Evolutionary conservation across 2,329 filamentous ascomycete genomes (phyloP).

Genomic region (Diaporthe aspalathi): DNA sequence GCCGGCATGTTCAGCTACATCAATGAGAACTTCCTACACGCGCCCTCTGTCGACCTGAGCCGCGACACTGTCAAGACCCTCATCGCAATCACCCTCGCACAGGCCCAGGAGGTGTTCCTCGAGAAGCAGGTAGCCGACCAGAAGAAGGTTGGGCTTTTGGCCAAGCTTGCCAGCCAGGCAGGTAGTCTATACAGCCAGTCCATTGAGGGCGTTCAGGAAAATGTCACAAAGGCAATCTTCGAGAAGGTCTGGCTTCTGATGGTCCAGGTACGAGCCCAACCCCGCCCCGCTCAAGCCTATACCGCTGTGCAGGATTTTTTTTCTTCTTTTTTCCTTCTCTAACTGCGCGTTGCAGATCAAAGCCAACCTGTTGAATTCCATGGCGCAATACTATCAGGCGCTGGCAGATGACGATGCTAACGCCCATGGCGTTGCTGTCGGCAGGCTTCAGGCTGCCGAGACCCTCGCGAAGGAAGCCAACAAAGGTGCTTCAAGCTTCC

Average conservation of each 20-base stretch:
- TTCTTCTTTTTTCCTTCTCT: no score
- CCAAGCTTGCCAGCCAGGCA: conserved; percentile 92
- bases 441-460: conserved; percentile 85
- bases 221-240: conserved; percentile 89
- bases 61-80: conserved; percentile 95
- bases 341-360: conserved; percentile 68
- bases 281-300: no score
- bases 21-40: conserved; percentile 99
- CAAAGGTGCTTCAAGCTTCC: conserved; percentile 81
- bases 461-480: conserved; percentile 81
- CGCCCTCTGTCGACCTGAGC: conserved; percentile 94
- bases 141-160: conserved; percentile 91
- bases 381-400: conserved; percentile 94
- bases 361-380: conserved; percentile 81
- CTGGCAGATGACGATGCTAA: conserved; percentile 90
- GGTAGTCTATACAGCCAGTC: conserved; percentile 89
- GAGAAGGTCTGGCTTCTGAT: conserved; percentile 93
- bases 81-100: conserved; percentile 92
- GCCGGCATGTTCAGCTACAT: conserved; percentile 99
- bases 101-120: conserved; percentile 96
- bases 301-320: background rate
- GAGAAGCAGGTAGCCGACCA: conserved; percentile 94
- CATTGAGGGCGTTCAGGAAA: conserved; percentile 90
- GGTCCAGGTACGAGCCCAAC: conserved; percentile 70
- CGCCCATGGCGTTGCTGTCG: conserved; percentile 86